phyloP scores from a whole-genome alignment of 2,329 filamentous ascomycete genomes.

The Macrophomina tecta region DNA sequence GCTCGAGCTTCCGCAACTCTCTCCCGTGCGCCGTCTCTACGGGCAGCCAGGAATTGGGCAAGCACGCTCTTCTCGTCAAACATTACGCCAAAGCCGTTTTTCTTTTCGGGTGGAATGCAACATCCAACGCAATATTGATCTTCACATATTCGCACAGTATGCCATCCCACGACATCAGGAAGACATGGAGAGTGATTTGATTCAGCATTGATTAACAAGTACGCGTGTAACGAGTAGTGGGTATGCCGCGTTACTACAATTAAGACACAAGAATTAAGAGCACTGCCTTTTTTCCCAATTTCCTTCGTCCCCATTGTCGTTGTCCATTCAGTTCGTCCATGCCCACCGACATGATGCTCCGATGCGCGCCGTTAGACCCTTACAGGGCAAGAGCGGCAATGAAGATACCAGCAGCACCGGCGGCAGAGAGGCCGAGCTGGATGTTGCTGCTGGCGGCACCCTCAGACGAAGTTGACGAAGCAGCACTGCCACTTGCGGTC shows the following conservation, averaged over 20 bases:
- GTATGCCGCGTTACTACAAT: slow-evolving; percentile 12
- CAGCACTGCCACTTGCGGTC: slow-evolving; percentile 32
- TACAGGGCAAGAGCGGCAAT: slow-evolving; percentile 48
- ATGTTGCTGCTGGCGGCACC: slow-evolving; percentile 39
- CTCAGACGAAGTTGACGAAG: slow-evolving; percentile 34
- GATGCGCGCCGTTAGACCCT: neutral
- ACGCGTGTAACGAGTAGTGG: neutral
- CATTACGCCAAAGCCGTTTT: neutral
- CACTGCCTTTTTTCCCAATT: slow-evolving; percentile 14
- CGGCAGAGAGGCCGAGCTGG: slow-evolving; percentile 38
- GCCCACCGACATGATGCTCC: neutral
- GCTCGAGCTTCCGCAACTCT: slow-evolving; percentile 19
- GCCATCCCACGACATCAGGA: no score
- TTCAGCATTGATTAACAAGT: slow-evolving; percentile 1
- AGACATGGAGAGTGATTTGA: neutral
- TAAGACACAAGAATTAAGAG: slow-evolving; percentile 9
- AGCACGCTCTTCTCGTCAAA: neutral
- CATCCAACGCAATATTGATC: neutral
- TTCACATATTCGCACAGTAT: neutral
- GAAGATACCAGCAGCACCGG: slow-evolving; percentile 43
- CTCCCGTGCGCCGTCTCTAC: neutral
- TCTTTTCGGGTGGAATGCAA: neutral
- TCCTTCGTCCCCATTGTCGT: slow-evolving; percentile 7
- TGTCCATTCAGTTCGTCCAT: slow-evolving; percentile 9
- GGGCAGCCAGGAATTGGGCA: neutral